Conservation (phyloP, 179 eudicot species). For the Beta corolliflora region DNA sequence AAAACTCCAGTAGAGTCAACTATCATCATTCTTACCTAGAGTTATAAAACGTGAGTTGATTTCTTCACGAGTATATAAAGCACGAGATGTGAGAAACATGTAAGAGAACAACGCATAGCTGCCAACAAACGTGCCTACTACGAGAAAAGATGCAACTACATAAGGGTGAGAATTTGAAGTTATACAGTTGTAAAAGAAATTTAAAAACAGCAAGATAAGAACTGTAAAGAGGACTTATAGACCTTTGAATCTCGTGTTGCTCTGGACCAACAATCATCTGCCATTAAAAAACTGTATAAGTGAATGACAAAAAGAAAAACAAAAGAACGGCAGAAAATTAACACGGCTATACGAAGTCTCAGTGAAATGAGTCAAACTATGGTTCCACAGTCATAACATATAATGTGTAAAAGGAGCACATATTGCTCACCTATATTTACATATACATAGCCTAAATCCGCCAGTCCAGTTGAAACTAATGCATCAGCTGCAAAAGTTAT, state of each 20-base stretch:
- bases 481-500: slow-evolving; percentile 75
- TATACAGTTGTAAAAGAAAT: neutral
- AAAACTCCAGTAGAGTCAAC: neutral
- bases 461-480: slow-evolving; percentile 79
- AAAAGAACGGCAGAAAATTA: neutral
- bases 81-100: slow-evolving; percentile 15
- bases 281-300: slow-evolving; percentile 19
- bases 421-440: slow-evolving; percentile 74
- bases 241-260: slow-evolving; percentile 49
- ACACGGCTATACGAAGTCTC: slow-evolving; percentile 9
- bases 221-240: neutral
- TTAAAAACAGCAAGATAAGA: neutral
- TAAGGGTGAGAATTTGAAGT: neutral
- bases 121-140: neutral
- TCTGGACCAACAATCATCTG: slow-evolving; percentile 97
- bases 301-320: neutral
- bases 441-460: slow-evolving; percentile 71
- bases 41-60: too few relatives aligned
- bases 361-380: neutral
- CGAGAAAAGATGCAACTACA: neutral
- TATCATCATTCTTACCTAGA: neutral
- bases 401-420: neutral
- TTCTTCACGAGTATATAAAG: neutral
- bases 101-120: slow-evolving; percentile 1
- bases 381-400: neutral